phyloP scores from a whole-genome alignment of 116 monocot genomes.

The Dioscorea cayenensis region DNA sequence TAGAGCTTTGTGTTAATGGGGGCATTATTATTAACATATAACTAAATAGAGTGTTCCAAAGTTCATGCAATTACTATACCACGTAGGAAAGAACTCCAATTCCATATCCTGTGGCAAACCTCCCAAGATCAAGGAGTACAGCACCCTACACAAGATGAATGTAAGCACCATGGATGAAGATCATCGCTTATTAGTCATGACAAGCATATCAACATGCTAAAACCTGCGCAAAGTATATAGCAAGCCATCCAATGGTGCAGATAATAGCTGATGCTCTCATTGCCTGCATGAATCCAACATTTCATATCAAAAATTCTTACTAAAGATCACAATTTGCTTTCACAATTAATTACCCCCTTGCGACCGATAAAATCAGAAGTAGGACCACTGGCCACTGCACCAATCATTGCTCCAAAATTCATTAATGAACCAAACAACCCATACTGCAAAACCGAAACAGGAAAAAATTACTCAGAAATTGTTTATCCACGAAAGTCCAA shows the following conservation, averaged over 20 bases:
- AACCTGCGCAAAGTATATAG: conserved; percentile 51
- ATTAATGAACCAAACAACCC: conserved; percentile 49
- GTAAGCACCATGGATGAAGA: neutral
- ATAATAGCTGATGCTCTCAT: conserved; percentile 39
- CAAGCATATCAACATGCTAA: neutral
- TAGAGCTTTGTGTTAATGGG: no score
- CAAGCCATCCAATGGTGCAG: conserved; percentile 51
- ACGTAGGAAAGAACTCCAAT: conserved; percentile 68
- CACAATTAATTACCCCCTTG: conserved; percentile 26
- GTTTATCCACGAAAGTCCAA: neutral
- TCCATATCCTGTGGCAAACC: conserved; percentile 49
- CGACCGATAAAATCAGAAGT: conserved; percentile 42
- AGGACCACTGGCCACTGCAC: conserved; percentile 44
- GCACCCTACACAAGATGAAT: conserved; percentile 18
- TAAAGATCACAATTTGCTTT: neutral
- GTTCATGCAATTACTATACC: conserved; percentile 21
- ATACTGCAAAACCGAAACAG: conserved; percentile 13
- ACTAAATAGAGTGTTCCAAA: no score
- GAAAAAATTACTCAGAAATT: neutral
- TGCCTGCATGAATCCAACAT: conserved; percentile 19
- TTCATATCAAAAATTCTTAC: neutral
- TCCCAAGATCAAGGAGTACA: conserved; percentile 41
- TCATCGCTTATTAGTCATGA: neutral
- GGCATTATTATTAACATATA: no score
- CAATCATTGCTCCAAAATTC: conserved; percentile 57